phyloP scores from a whole-genome alignment of 768 basidiomycete genomes.

The Hericium rajendrae region DNA sequence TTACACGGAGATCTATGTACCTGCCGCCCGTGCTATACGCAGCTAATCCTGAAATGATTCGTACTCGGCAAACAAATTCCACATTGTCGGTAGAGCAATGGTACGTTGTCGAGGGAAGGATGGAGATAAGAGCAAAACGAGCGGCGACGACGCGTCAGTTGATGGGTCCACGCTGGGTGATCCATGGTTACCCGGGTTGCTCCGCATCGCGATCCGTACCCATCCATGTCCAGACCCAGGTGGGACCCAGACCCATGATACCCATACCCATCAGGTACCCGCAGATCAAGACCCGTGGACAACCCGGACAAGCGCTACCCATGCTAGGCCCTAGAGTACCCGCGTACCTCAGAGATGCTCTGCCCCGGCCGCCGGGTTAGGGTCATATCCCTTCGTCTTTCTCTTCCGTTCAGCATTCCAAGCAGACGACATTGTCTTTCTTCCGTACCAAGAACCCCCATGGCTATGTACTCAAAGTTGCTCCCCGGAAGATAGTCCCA shows the following conservation, averaged over 20 bases:
- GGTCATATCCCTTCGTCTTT: too few species aligned
- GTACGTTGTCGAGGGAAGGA: background rate
- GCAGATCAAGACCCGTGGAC: background rate
- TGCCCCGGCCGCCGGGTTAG: too few species aligned
- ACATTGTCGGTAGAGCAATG: background rate
- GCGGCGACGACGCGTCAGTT: background rate
- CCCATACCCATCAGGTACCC: background rate
- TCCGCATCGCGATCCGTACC: background rate
- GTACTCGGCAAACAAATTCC: background rate
- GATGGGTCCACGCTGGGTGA: background rate
- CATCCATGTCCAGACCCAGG: background rate
- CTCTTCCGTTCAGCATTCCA: too few species aligned
- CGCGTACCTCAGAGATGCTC: too few species aligned
- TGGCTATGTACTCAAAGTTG: too few species aligned
- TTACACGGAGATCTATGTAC: too few species aligned
- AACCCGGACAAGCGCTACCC: background rate
- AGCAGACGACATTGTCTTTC: too few species aligned
- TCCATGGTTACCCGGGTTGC: background rate
- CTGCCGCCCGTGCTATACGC: background rate
- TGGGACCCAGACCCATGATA: background rate
- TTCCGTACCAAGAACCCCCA: too few species aligned
- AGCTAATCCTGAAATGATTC: background rate
- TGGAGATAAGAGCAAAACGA: background rate
- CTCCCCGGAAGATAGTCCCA: too few species aligned
- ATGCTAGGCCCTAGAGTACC: background rate